Conservation (phyloP, 2,329 filamentous ascomycete species). For the Sclerotinia borealis region DNA sequence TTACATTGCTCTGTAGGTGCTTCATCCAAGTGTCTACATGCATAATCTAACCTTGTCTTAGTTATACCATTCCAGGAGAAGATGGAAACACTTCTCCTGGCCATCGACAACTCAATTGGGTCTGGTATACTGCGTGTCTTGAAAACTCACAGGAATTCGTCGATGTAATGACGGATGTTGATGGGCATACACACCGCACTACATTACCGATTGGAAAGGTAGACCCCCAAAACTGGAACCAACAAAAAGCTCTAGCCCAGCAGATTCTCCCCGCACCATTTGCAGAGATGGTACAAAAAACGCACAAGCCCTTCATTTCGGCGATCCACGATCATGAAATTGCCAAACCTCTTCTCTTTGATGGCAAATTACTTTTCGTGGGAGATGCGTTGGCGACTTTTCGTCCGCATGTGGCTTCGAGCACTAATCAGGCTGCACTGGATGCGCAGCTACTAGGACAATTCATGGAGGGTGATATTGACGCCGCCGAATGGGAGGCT, state of each 20-base stretch:
- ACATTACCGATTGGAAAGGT: background rate
- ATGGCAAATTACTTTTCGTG: conserved; percentile 14
- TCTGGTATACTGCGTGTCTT: background rate
- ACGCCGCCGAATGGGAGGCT: background rate
- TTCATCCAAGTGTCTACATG: too few species aligned
- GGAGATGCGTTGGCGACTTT: conserved; percentile 11
- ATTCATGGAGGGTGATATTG: conserved; percentile 9
- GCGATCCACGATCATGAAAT: conserved; percentile 5
- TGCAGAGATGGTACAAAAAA: conserved; percentile 13
- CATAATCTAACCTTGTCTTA: background rate
- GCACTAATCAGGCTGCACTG: conserved; percentile 13
- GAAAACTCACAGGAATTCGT: background rate
- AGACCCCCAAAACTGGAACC: background rate
- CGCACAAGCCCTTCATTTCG: conserved; percentile 7
- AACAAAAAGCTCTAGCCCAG: background rate
- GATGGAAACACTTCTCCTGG: background rate
- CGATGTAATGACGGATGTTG: background rate
- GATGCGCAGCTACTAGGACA: conserved; percentile 2
- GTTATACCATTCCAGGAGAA: background rate
- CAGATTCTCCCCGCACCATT: background rate
- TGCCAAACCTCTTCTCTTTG: background rate
- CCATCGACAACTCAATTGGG: background rate
- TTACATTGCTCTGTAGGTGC: background rate
- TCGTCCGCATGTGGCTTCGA: conserved; percentile 11
- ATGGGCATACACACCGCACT: background rate